A percentile compares a stretch with the other conserved stretches of the same genome.
Evolutionary conservation across 768 basidiomycete genomes (phyloP).

Genomic region (Dioszegia aurantiaca): DNA sequence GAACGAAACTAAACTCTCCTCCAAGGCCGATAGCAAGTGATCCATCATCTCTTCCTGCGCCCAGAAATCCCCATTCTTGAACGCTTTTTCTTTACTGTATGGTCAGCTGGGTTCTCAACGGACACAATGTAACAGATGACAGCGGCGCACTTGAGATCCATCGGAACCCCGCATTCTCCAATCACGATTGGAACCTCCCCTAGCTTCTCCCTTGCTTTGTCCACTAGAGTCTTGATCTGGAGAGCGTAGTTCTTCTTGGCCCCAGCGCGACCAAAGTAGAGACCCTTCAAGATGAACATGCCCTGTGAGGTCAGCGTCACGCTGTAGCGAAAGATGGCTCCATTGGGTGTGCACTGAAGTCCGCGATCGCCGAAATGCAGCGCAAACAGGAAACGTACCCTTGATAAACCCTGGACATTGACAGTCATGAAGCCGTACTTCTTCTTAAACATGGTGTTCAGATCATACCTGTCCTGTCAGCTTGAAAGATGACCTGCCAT

Average conservation of each 20-base stretch:
- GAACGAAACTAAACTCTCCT: constrained; percentile 73
- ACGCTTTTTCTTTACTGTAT: constrained; percentile 66
- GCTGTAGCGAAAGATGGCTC: too few species aligned
- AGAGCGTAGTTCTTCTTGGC: constrained; percentile 75
- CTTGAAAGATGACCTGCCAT: not conserved
- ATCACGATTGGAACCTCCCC: constrained; percentile 81
- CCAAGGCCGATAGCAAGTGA: constrained; percentile 77
- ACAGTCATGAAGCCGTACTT: constrained; percentile 79
- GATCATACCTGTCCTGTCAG: constrained; percentile 69
- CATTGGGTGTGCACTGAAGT: too few species aligned
- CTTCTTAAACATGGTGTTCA: constrained; percentile 81
- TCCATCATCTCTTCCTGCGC: constrained; percentile 95
- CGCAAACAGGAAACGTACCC: constrained; percentile 58
- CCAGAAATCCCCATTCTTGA: constrained; percentile 67
- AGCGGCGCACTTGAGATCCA: constrained; percentile 84
- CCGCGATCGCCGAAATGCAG: too few species aligned
- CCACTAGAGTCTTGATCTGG: constrained; percentile 76
- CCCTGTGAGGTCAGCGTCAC: constrained; percentile 59
- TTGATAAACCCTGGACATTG: constrained; percentile 87
- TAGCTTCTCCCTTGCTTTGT: constrained; percentile 65
- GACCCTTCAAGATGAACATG: constrained; percentile 72
- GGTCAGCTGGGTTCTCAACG: not conserved
- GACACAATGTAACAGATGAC: not conserved
- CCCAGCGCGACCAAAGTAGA: constrained; percentile 84
- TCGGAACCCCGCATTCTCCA: constrained; percentile 91